phyloP scores from a whole-genome alignment of 805 yeast genomes.

The Debaryomyces prosopidis region DNA sequence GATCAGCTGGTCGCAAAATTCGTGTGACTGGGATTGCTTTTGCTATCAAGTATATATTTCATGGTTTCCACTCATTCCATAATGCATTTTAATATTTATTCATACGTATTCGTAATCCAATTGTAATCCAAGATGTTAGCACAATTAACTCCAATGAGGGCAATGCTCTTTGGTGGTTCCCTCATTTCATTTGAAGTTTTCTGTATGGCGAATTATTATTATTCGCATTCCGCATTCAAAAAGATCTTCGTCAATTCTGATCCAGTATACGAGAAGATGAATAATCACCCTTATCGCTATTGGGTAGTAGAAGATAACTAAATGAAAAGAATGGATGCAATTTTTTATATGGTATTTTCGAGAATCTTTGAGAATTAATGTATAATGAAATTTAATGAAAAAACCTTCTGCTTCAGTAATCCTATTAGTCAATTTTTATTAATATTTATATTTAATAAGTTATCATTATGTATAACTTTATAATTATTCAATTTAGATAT shows the following conservation, averaged over 20 bases:
- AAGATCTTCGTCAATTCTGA: conserved; percentile 31
- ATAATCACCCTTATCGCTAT: conserved; percentile 7
- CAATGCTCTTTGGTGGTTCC: conserved; percentile 1
- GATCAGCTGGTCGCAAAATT: not conserved
- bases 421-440: no score
- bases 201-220: conserved; percentile 35
- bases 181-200: conserved; percentile 23
- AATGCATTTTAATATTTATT: not conserved
- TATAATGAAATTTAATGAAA: no score
- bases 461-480: no score
- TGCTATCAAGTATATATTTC: not conserved
- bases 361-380: no score
- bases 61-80: not conserved
- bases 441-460: no score
- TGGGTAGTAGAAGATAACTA: conserved; percentile 3
- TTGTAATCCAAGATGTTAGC: not conserved
- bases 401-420: no score
- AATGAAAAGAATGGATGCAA: no score
- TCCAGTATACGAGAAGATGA: conserved; percentile 24
- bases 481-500: no score
- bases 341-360: no score
- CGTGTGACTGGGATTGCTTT: not conserved
- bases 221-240: conserved; percentile 27
- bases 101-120: no score
- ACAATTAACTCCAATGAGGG: not conserved